Percentiles rank a stretch among this genome's conserved stretches.
Evolutionary conservation across 1,284 basidiomycete genomes (phyloP).

Genomic region (Cerioporus squamosus): DNA sequence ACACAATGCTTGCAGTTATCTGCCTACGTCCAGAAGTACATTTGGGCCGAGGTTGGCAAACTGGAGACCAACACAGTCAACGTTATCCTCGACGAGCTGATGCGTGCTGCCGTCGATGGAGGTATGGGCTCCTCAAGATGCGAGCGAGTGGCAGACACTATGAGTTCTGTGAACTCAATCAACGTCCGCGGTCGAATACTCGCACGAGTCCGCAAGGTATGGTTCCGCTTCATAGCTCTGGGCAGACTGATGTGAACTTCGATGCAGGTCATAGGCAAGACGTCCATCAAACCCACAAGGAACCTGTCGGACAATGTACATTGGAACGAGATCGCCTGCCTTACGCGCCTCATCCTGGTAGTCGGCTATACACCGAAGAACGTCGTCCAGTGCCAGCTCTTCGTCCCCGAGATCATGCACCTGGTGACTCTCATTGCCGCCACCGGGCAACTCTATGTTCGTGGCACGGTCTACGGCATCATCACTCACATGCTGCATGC

Average conservation of each 20-base stretch:
- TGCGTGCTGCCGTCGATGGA: slow-evolving; percentile 80
- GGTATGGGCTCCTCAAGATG: slow-evolving; percentile 77
- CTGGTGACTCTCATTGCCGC: slow-evolving; percentile 77
- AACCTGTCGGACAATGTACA: slow-evolving; percentile 72
- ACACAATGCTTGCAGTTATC: slow-evolving; percentile 53
- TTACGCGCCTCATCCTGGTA: slow-evolving; percentile 74
- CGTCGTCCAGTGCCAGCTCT: slow-evolving; percentile 72
- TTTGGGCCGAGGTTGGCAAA: slow-evolving; percentile 79
- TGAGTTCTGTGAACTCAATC: slow-evolving; percentile 77
- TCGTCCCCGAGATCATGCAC: slow-evolving; percentile 83
- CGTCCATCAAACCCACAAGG: slow-evolving; percentile 64
- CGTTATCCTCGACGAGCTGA: slow-evolving; percentile 76
- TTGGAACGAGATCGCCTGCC: slow-evolving; percentile 85
- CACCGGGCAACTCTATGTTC: slow-evolving; percentile 73
- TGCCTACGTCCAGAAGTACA: slow-evolving; percentile 67
- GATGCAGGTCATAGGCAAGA: slow-evolving; percentile 69
- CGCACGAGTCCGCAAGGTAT: slow-evolving; percentile 77
- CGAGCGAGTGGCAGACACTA: slow-evolving; percentile 76
- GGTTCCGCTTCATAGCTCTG: slow-evolving; percentile 20
- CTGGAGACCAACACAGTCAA: slow-evolving; percentile 72
- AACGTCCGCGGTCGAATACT: slow-evolving; percentile 79
- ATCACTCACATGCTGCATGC: slow-evolving; percentile 83
- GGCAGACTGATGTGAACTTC: neutral
- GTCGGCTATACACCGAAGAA: slow-evolving; percentile 72
- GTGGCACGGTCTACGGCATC: slow-evolving; percentile 82